Base-by-base conservation (phyloP, 768 basidiomycete species). In the Mycena crocata region DNA sequence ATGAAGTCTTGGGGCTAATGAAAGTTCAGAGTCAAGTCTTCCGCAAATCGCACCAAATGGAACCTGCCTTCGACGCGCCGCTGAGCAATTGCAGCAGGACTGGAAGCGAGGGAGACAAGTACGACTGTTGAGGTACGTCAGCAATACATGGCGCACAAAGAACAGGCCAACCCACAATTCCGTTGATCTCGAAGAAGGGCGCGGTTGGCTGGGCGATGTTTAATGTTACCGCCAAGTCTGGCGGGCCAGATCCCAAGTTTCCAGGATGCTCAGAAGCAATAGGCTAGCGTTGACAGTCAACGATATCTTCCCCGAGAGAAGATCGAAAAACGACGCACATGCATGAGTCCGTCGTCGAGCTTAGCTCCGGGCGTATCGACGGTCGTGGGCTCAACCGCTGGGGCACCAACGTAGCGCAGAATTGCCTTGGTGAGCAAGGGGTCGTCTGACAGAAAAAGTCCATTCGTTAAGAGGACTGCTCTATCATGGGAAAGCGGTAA, bases 401-500 rank as follows among this genome's bases (percentile, higher is more conserved):
- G 76, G 4, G 82, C 83, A 26, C 80, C 81, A 12, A 67, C 65
- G 68, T 83, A 83, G 14, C 78, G 75, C 39, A 83, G 61, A 51
- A 83, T 78, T 3, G 82, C 82, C 19, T 72, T 68, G 42, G 80
- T 82, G 35, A 81, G 73, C 21, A 71, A 76, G n/a, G 15, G 54
- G 64, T 68, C 77, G 77, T 71, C 74, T 75, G 46, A n/a, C n/a
- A n/a, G n/a, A n/a, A 28, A 30, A 10, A n/a, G 28, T n/a, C 35
- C 10, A 50, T 58, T 1, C 26, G n/a, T 21, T 15, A 10, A 44
- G 17, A 5, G n/a, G 37, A 5, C 0, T 19, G n/a, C n/a, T 17
- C 9, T 21, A 10, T 15, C 1, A 15, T 2, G 32, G 5, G 19
- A 5, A 9, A 31, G n/a, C 7, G 19, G 42, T 3, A 13, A 51